phyloP scores from a whole-genome alignment of 192 early-diverging fungal species.

The Coemansia sp. region DNA sequence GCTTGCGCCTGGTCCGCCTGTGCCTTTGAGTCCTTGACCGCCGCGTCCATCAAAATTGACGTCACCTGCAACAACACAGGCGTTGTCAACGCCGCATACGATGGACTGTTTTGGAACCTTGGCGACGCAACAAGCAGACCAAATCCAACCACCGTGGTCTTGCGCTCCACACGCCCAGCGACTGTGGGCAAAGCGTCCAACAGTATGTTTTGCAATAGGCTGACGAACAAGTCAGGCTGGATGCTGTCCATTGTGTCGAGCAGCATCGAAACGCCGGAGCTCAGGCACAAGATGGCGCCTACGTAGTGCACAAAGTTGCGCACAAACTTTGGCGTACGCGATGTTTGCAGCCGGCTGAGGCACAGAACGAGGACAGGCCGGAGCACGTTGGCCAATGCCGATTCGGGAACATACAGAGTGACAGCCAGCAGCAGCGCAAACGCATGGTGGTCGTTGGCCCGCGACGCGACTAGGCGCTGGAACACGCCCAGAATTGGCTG shows the following conservation, averaged over 20 bases:
- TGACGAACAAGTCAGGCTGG: slow-evolving; percentile 43
- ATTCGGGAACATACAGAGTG: slow-evolving; percentile 73
- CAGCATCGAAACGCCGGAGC: slow-evolving; percentile 25
- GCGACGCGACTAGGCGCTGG: slow-evolving; percentile 85
- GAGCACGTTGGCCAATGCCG: slow-evolving; percentile 54
- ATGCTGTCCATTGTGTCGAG: slow-evolving; percentile 42
- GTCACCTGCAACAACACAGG: slow-evolving; percentile 40
- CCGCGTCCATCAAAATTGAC: slow-evolving; percentile 40
- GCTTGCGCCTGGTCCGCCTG: slow-evolving; percentile 18
- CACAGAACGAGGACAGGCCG: slow-evolving; percentile 62
- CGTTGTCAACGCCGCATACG: slow-evolving; percentile 14
- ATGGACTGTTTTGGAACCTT: slow-evolving; percentile 19
- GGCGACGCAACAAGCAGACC: slow-evolving; percentile 31
- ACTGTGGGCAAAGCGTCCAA: slow-evolving; percentile 36
- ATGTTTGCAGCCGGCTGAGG: slow-evolving; percentile 54
- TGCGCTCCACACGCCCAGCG: slow-evolving; percentile 48
- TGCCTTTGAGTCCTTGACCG: slow-evolving; percentile 39
- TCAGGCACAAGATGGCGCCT: slow-evolving; percentile 42
- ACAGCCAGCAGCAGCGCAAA: slow-evolving; percentile 78
- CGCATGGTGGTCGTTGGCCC: slow-evolving; percentile 80
- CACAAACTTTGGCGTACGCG: slow-evolving; percentile 36
- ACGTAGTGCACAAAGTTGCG: slow-evolving; percentile 45
- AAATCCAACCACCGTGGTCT: slow-evolving; percentile 47
- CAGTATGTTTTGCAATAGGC: slow-evolving; percentile 43
- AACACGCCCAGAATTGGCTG: slow-evolving; percentile 88